A percentile compares a stretch with the other conserved stretches of the same genome.
Conservation (phyloP, 2,329 filamentous ascomycete genomes). For the Cladosporium velox region DNA sequence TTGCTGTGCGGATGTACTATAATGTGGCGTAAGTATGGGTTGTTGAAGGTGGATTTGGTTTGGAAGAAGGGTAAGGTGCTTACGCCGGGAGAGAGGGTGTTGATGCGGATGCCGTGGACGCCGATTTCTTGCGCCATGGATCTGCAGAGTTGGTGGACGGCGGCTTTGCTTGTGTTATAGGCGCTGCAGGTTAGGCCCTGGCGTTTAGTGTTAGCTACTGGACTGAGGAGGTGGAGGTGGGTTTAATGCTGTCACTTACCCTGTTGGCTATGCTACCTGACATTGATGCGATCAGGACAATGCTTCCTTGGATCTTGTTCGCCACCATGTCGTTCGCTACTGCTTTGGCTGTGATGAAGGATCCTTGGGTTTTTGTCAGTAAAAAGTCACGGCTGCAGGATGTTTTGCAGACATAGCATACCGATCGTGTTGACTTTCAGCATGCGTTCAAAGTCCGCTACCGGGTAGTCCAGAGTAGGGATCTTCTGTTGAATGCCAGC, state of each 20-base stretch:
- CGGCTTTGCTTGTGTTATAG: conserved; percentile 60
- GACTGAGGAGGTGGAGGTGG: too few relatives aligned
- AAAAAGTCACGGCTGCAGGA: not conserved
- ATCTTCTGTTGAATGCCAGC: conserved; percentile 33
- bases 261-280: conserved; percentile 42
- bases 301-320: conserved; percentile 37
- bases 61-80: conserved; percentile 23
- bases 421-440: conserved; percentile 39
- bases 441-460: conserved; percentile 38
- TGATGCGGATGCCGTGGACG: conserved; percentile 48
- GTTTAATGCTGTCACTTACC: too few relatives aligned
- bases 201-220: not conserved
- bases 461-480: conserved; percentile 37
- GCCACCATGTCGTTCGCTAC: conserved; percentile 38
- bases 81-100: conserved; percentile 49
- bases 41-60: not conserved
- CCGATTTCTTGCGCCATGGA: conserved; percentile 58
- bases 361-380: conserved; percentile 29
- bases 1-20: conserved; percentile 43
- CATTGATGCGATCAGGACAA: conserved; percentile 44
- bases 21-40: too few relatives aligned
- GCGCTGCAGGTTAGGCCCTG: conserved; percentile 48
- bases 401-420: not conserved
- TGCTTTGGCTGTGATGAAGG: conserved; percentile 40
- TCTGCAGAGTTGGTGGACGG: conserved; percentile 54